These are phyloP conservation scores for Oxalis stricta DNA, from an alignment of 441 rosid species.

Conservation along the genomic window DNA sequence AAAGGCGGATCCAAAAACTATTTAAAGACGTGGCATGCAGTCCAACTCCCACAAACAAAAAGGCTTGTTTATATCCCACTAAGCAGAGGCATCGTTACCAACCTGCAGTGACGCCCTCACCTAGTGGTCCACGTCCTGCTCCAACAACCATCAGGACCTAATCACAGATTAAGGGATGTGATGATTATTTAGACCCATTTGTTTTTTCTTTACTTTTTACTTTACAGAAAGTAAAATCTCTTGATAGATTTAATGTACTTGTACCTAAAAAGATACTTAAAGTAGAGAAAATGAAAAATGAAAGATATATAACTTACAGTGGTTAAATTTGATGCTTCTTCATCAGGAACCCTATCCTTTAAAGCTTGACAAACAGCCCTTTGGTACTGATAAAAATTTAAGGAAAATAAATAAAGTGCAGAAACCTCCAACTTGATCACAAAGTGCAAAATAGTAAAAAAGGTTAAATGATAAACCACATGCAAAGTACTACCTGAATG, in stretches of 20 bases:
- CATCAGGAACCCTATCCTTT: constrained; percentile 79
- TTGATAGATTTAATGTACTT: too few species aligned
- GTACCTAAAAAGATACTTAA: too few species aligned
- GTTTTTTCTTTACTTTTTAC: too few species aligned
- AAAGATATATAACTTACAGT: constrained; percentile 37
- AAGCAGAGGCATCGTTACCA: constrained; percentile 12
- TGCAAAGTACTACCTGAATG: constrained; percentile 44
- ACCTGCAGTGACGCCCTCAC: constrained; percentile 99
- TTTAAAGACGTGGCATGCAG: constrained; percentile 5
- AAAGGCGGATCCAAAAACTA: constrained; percentile 4
- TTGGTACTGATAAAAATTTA: constrained; percentile 62
- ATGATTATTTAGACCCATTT: too few species aligned
- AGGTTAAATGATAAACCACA: neutral
- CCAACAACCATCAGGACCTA: constrained; percentile 99
- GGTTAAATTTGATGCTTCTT: constrained; percentile 32
- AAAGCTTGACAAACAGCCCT: constrained; percentile 79
- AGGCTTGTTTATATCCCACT: neutral
- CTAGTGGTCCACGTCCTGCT: constrained; percentile 98
- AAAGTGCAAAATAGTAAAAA: too few species aligned
- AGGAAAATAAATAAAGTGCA: constrained; percentile 1
- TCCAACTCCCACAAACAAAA: constrained; percentile 1
- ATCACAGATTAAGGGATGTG: too few species aligned
- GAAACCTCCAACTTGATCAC: neutral
- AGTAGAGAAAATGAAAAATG: too few species aligned
- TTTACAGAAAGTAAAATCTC: too few species aligned